Conservation (phyloP, 257 asterid species). For the Cinchona pubescens region DNA sequence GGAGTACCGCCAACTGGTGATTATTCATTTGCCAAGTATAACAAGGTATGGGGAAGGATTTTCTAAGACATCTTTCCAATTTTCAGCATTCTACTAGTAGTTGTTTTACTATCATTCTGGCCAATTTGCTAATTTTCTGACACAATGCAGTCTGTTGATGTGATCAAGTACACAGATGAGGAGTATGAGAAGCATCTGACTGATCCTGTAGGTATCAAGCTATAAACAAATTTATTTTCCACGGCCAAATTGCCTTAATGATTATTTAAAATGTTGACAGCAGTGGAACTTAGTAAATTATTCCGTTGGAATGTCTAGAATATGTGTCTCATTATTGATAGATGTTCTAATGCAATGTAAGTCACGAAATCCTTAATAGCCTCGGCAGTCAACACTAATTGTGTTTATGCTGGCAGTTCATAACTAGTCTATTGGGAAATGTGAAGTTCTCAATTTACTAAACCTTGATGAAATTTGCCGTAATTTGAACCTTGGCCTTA, state of each 20-base stretch:
- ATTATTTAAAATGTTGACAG: not conserved
- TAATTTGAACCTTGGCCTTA: not conserved
- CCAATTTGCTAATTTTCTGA: constrained; percentile 15
- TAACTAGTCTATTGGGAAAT: not conserved
- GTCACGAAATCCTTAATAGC: not conserved
- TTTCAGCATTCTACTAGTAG: not conserved
- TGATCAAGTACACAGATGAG: constrained; percentile 84
- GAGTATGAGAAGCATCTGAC: constrained; percentile 82
- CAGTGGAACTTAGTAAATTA: not conserved
- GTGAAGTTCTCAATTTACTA: not conserved
- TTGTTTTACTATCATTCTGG: not conserved
- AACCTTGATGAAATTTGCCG: not conserved
- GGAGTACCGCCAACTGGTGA: constrained; percentile 90
- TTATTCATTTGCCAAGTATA: constrained; percentile 90
- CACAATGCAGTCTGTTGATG: constrained; percentile 77
- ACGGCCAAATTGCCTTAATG: not conserved
- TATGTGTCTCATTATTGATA: not conserved
- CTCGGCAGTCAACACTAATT: not conserved
- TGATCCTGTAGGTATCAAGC: constrained; percentile 60
- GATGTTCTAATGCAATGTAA: not conserved
- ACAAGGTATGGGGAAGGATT: constrained; percentile 53
- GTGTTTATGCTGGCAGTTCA: not conserved
- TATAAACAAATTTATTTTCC: not conserved
- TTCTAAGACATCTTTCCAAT: not conserved
- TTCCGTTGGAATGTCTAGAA: not conserved